Evolutionary conservation across 1,284 basidiomycete genomes (phyloP).

Genomic region (Cutaneotrichosporon cutaneum): DNA sequence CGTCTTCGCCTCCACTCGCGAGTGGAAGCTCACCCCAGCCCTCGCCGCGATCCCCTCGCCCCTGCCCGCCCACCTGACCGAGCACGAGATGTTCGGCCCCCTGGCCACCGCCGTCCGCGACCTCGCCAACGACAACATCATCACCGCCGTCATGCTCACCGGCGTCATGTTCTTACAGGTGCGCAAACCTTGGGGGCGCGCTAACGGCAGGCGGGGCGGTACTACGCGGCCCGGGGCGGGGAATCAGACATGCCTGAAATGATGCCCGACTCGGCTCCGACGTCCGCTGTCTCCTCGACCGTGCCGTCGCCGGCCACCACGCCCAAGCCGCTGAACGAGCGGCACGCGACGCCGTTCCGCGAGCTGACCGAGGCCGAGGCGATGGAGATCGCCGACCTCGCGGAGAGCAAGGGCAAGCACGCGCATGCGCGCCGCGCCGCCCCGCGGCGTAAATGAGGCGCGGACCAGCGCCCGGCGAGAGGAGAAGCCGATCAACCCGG

Average conservation of each 20-base stretch:
- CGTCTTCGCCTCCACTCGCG: neutral
- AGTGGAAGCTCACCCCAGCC: slow-evolving; percentile 28
- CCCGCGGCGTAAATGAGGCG: neutral
- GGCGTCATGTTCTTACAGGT: slow-evolving; percentile 51
- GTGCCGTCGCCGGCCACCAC: slow-evolving; percentile 22
- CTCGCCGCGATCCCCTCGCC: slow-evolving; percentile 39
- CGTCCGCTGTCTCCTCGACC: slow-evolving; percentile 14
- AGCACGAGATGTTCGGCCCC: slow-evolving; percentile 38
- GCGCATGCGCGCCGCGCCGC: neutral
- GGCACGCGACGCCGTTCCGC: slow-evolving; percentile 42
- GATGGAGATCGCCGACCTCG: slow-evolving; percentile 29
- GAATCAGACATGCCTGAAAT: neutral
- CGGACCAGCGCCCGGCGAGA: neutral
- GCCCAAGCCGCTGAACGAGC: slow-evolving; percentile 18
- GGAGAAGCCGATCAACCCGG: neutral
- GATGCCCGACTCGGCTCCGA: slow-evolving; percentile 11
- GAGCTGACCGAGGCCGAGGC: slow-evolving; percentile 46
- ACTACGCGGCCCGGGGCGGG: slow-evolving; percentile 35
- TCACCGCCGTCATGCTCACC: slow-evolving; percentile 50
- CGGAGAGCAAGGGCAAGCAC: neutral
- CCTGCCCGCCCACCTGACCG: slow-evolving; percentile 29
- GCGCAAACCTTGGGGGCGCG: slow-evolving; percentile 9
- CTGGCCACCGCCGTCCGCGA: slow-evolving; percentile 42
- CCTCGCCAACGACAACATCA: slow-evolving; percentile 49
- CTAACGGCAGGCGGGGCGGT: slow-evolving; percentile 40